Conservation (phyloP, 2,329 filamentous ascomycete species). For the Keithomyces neogunnii region DNA sequence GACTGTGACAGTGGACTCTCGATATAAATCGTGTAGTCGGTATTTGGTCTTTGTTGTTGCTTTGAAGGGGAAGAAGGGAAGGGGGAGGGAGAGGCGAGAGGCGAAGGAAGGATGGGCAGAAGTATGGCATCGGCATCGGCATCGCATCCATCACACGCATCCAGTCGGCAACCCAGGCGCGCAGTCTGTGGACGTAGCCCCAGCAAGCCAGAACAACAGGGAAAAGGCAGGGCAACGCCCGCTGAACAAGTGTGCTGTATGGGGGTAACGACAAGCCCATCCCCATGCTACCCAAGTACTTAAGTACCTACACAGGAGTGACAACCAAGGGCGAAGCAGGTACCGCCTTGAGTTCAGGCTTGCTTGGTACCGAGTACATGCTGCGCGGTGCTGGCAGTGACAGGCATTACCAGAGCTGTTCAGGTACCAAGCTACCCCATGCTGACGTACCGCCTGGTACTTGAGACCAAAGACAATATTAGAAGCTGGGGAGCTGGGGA, state of each 20-base stretch:
- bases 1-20: slow-evolving; percentile 54
- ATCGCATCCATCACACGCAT: background rate
- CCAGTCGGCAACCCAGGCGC: background rate
- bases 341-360: background rate
- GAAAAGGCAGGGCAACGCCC: too few relatives aligned
- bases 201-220: background rate
- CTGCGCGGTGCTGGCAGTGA: background rate
- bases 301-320: too few relatives aligned
- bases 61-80: slow-evolving; percentile 29
- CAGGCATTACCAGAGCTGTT: too few relatives aligned
- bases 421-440: background rate
- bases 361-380: slow-evolving; percentile 1
- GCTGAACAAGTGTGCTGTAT: too few relatives aligned
- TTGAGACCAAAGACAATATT: too few relatives aligned
- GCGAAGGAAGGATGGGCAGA: slow-evolving; percentile 18
- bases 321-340: background rate
- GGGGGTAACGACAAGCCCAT: too few relatives aligned
- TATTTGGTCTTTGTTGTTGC: slow-evolving; percentile 41
- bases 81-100: slow-evolving; percentile 23
- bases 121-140: slow-evolving; percentile 16
- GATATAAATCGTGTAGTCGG: slow-evolving; percentile 41
- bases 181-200: background rate
- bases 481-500: too few relatives aligned
- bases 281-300: too few relatives aligned
- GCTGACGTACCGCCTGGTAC: background rate